Conservation (phyloP, 352 stramenopile species). For the Phytophthora ramorum region DNA sequence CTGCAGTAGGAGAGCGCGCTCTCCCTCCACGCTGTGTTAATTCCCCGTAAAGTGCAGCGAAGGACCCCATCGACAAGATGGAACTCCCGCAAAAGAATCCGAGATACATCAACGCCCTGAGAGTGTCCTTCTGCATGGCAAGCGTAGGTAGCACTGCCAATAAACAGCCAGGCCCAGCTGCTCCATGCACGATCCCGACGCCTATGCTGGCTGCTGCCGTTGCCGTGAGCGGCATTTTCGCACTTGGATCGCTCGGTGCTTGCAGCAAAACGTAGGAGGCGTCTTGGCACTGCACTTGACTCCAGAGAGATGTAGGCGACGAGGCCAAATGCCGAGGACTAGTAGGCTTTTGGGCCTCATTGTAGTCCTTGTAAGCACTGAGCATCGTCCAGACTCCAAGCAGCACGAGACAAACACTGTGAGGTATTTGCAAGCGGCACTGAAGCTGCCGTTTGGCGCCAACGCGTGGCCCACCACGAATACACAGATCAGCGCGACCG, state of each 20-base stretch:
- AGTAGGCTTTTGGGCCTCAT: constrained; percentile 6
- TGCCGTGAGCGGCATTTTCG: constrained; percentile 2
- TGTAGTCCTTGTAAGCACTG: constrained; percentile 45
- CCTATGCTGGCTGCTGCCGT: constrained; percentile 40
- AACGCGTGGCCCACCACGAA: constrained; percentile 57
- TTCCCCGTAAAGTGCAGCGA: constrained; percentile 86
- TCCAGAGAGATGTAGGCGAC: constrained; percentile 41
- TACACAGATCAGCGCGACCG: constrained; percentile 53
- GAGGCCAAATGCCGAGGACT: constrained; percentile 32
- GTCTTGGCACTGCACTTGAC: constrained; percentile 63
- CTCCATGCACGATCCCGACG: constrained; percentile 88
- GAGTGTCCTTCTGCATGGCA: constrained; percentile 73
- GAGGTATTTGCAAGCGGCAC: constrained; percentile 65
- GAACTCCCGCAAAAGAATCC: constrained; percentile 86
- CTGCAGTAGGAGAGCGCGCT: constrained; percentile 37
- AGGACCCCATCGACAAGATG: constrained; percentile 89
- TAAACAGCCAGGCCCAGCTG: constrained; percentile 77
- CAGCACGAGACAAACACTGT: constrained; percentile 65
- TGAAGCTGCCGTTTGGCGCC: constrained; percentile 30
- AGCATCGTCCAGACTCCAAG: constrained; percentile 64
- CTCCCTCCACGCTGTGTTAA: constrained; percentile 43
- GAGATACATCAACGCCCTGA: constrained; percentile 84
- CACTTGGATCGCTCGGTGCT: too few relatives aligned
- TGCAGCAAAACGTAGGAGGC: constrained; percentile 54
- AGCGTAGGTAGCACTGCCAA: constrained; percentile 90